Conservation (phyloP, 208 protist genomes). For the Wallacemonas sp. region DNA sequence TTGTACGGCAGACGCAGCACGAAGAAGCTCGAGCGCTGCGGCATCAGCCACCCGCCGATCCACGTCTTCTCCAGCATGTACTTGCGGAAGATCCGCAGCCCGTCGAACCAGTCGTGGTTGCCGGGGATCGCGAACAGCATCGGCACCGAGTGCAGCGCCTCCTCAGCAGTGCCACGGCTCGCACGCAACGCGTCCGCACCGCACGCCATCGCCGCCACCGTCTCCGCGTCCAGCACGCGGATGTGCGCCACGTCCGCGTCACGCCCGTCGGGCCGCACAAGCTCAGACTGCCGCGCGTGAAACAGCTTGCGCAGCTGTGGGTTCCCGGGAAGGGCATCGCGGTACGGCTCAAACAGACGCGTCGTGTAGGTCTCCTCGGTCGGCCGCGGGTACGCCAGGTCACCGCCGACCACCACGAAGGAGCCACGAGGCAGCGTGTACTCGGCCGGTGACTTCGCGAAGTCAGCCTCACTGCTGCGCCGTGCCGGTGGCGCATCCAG, state of each 20-base stretch:
- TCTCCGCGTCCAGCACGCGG: conserved; percentile 43
- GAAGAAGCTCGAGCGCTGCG: conserved; percentile 83
- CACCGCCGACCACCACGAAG: conserved; percentile 79
- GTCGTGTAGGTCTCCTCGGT: conserved; percentile 67
- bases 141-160: conserved; percentile 58
- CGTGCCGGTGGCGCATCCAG: background rate
- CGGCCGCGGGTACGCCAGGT: conserved; percentile 81
- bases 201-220: conserved; percentile 28
- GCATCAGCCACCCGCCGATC: conserved; percentile 87
- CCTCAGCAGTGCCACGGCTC: conserved; percentile 29
- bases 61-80: conserved; percentile 70
- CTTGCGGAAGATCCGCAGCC: conserved; percentile 74
- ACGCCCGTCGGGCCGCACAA: conserved; percentile 36
- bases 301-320: conserved; percentile 40
- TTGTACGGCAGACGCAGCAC: conserved; percentile 71
- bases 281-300: conserved; percentile 34
- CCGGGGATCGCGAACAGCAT: conserved; percentile 83
- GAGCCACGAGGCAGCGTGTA: conserved; percentile 58
- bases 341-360: conserved; percentile 75
- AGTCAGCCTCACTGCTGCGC: background rate
- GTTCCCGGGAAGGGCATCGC: conserved; percentile 51
- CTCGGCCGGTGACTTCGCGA: background rate
- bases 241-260: conserved; percentile 63
- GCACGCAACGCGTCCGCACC: conserved; percentile 23
- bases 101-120: conserved; percentile 92